Evolutionary conservation across 345 rosid species (phyloP).

Genomic region (Rhizophora mangle): DNA sequence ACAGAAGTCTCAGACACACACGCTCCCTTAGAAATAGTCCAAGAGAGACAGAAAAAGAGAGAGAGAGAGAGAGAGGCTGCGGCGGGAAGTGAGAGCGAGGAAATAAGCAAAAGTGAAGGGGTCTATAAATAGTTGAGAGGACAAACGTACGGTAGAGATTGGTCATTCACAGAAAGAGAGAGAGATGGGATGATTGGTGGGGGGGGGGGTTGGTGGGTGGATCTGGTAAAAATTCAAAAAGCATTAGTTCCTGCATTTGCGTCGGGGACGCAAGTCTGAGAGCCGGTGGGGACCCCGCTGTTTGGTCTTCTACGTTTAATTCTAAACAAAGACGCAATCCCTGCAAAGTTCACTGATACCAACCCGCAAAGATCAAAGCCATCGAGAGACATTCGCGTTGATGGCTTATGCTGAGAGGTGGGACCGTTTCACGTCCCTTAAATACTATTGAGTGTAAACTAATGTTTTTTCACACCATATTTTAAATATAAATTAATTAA

Average conservation of each 20-base stretch:
- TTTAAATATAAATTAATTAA: too few relatives aligned
- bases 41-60: too few relatives aligned
- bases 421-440: too few relatives aligned
- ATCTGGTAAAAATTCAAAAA: not conserved
- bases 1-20: not conserved
- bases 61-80: not conserved
- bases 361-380: too few relatives aligned
- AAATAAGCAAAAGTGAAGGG: not conserved
- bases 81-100: constrained; percentile 1
- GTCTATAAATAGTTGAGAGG: constrained; percentile 35
- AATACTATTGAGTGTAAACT: too few relatives aligned
- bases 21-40: constrained; percentile 3
- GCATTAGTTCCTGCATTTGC: not conserved
- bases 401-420: too few relatives aligned
- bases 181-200: not conserved
- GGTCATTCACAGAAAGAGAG: not conserved
- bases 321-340: too few relatives aligned
- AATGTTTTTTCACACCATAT: too few relatives aligned
- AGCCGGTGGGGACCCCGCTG: too few relatives aligned
- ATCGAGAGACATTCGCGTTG: too few relatives aligned
- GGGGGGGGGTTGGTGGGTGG: constrained; percentile 8
- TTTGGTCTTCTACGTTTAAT: too few relatives aligned
- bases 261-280: not conserved
- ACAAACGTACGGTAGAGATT: constrained; percentile 34
- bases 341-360: too few relatives aligned